Evolutionary conservation across 371 early-diverging fungal genomes (phyloP), one percentile per base, ranked within the genome.

Genomic region (Mortierella sp.): DNA sequence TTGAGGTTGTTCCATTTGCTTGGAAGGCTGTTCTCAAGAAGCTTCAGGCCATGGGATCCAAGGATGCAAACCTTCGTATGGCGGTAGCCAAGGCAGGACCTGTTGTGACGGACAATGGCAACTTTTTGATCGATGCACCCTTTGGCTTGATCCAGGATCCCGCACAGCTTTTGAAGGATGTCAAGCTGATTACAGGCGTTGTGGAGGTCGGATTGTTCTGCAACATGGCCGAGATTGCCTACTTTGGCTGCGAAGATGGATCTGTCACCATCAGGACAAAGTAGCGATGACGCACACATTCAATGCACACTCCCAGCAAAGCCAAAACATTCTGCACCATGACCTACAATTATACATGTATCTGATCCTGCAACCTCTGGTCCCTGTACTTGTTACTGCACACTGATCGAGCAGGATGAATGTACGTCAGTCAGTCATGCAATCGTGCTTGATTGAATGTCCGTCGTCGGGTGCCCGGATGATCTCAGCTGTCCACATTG

Each of bases 101-200:
- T 0, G 93, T 95, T 22, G 92, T 96, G 1, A 96, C 96, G 8
- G 97, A 97, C 77, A 94, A 94, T 64, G 96, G 96, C n/a, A 96
- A 95, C 80, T 89, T 96, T 69, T 82, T 96, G n/a, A 71, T 97
- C 34, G 97, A 97, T 80, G 92, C 88, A 3, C 82, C 91, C 19
- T 90, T 96, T 74, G 94, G 93, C 19, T 67, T 80, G n/a, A 90
- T 94, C 60, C 49, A 79, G 9, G 85, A 90, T 37, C 88, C 91
- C 13, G 67, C 40, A 8, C 68, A 79, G 17, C 67, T 92, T 10
- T 82, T 88, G 57, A 78, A 71, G 57, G 73, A 86, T 54, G 63
- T 96, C 54, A 92, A 90, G 63, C 62, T 82, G 64, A 78, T 95
- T 21, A 88, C 95, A 0, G 97, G 97, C 21, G 89, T 96, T 13